Conservation (phyloP, 805 yeast species). For the Schwanniomyces pseudopolymorphus region DNA sequence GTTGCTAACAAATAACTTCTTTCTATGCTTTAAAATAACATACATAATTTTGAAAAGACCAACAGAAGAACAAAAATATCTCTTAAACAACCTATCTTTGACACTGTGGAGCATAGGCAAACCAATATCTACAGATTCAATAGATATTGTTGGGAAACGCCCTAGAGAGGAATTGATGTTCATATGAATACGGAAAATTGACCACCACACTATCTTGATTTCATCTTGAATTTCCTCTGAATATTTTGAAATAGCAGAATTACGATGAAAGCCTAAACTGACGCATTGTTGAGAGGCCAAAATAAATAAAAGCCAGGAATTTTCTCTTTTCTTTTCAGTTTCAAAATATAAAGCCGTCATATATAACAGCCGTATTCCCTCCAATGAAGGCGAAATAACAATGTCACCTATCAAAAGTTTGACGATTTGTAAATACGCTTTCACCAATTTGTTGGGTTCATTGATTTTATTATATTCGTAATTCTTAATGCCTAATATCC, state of each 20-base stretch:
- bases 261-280: slow-evolving; percentile 1
- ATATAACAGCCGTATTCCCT: slow-evolving; percentile 33
- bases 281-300: slow-evolving; percentile 1
- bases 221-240: slow-evolving; percentile 2
- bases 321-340: slow-evolving; percentile 1
- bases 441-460: slow-evolving; percentile 17
- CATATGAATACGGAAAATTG: slow-evolving; percentile 1
- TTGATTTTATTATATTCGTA: slow-evolving; percentile 17
- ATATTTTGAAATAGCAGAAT: not conserved
- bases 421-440: slow-evolving; percentile 39
- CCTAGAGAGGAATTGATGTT: slow-evolving; percentile 1
- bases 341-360: slow-evolving; percentile 1
- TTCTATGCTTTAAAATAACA: not conserved
- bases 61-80: not conserved
- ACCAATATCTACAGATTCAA: not conserved
- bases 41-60: slow-evolving; percentile 1
- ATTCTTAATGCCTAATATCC: slow-evolving; percentile 37
- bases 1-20: not conserved
- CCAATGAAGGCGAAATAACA: slow-evolving; percentile 41
- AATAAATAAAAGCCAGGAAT: not conserved
- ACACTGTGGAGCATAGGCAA: not conserved
- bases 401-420: slow-evolving; percentile 43
- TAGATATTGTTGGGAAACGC: not conserved
- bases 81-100: not conserved
- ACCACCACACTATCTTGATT: not conserved